Base-by-base conservation (phyloP, 176 grass and related monocot species). In the Carex littledalei region DNA sequence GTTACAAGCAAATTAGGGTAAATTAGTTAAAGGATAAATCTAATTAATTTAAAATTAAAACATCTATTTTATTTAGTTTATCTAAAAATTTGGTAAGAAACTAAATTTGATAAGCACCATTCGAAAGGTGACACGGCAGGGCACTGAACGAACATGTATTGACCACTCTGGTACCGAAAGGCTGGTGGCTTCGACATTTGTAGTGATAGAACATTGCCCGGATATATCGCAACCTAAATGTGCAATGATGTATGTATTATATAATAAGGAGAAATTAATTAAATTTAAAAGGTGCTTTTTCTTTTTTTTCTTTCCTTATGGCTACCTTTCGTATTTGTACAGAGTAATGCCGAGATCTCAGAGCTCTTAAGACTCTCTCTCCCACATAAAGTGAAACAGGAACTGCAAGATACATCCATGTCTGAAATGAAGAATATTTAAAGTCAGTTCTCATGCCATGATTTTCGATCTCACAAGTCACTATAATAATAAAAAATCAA, bases 81-180 rank as follows among this genome's bases (percentile, higher is more conserved):
- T 21, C 63, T 34, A 49, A 53, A 12, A 64, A 76, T 29, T 85
- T 59, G 50, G 50, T 63, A 77, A 55, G 52, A 77, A 17, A 18
- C 9, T 20, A 85, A 29, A 31, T 69, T 76, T 86, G 60, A 37
- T 58, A 79, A 73, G 75, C 90, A 99, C 96, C 96, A 99, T 89
- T 99, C 96, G 74, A 99, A 99, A 70, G 91, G 91, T 68, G 96
- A 99, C 66, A 99, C 93, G 41, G 82, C 90, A 57, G 96, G 91
- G 84, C 96, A 99, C 14, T 99, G 93, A 76, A 99, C 93, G 89
- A 95, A 99, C 96, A 99, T 99, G 74, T 99, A 99, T 60, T 99
- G 93, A 9, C 96, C 96, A 1, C 96, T 99, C 84, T 89, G 90
- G 85, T 99, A 91, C 68, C 90, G 93, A 67, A 99, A 99, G 62